Evolutionary conservation across 2,329 filamentous ascomycete species (phyloP).

Genomic region (Penicillium nordicum): DNA sequence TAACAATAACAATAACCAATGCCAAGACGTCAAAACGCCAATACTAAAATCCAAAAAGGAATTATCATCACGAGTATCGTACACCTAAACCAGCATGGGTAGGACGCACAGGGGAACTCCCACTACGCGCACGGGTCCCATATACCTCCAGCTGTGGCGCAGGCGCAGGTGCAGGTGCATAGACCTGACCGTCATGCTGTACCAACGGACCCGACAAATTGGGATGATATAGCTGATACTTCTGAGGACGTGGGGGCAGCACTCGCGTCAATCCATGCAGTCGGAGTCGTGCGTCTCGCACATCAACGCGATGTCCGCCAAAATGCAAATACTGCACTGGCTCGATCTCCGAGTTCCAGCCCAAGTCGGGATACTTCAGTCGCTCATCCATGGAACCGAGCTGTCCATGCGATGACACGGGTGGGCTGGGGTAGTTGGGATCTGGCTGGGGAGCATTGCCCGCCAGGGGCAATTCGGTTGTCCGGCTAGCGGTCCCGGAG

Average conservation of each 20-base stretch:
- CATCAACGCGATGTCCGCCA: constrained; percentile 31
- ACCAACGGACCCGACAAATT: constrained; percentile 31
- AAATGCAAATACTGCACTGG: constrained; percentile 21
- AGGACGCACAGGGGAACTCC: constrained; percentile 31
- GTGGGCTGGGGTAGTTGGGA: constrained; percentile 13
- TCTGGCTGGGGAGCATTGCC: constrained; percentile 21
- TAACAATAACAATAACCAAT: not conserved
- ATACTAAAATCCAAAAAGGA: not conserved
- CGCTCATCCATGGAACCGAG: constrained; percentile 24
- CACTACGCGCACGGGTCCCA: constrained; percentile 27
- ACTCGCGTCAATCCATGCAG: constrained; percentile 19
- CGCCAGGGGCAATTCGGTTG: constrained; percentile 8
- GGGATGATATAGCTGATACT: constrained; percentile 27
- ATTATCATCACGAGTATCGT: constrained; percentile 1
- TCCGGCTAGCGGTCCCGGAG: constrained; percentile 23
- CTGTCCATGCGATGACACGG: constrained; percentile 7
- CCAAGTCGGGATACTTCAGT: constrained; percentile 9
- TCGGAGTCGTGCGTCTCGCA: constrained; percentile 28
- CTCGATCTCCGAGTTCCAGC: constrained; percentile 17
- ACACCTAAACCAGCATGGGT: constrained; percentile 24
- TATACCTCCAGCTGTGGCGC: constrained; percentile 14
- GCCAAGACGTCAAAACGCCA: not conserved
- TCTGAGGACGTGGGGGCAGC: constrained; percentile 16
- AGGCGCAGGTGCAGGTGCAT: constrained; percentile 7
- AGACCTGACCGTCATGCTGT: constrained; percentile 18